These are phyloP conservation scores for Protea cynaroides DNA, from an alignment of 164 flowering plant species.

Conservation along the genomic window DNA sequence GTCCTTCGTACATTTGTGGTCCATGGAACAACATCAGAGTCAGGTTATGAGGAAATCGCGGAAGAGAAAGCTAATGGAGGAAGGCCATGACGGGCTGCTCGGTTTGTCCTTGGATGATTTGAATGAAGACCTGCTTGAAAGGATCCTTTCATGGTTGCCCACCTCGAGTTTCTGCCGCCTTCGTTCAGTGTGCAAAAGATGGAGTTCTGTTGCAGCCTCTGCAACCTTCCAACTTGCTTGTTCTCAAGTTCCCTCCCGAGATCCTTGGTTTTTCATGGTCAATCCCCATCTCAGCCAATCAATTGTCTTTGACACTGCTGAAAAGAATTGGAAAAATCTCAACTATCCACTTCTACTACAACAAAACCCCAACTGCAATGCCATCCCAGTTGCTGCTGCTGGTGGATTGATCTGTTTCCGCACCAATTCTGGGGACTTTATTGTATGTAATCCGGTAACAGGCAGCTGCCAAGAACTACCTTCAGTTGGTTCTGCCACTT, in stretches of 20 bases:
- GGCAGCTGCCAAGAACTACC: conserved; percentile 37
- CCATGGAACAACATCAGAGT: conserved; percentile 23
- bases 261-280: conserved; percentile 77
- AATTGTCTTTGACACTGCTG: conserved; percentile 50
- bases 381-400: conserved; percentile 59
- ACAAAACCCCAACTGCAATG: conserved; percentile 12
- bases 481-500: conserved; percentile 1
- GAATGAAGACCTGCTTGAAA: conserved; percentile 61
- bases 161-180: conserved; percentile 57
- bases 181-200: conserved; percentile 71
- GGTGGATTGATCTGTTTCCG: conserved; percentile 59
- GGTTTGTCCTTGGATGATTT: conserved; percentile 42
- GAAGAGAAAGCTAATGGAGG: conserved; percentile 29
- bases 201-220: conserved; percentile 59
- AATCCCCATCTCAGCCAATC: conserved; percentile 33
- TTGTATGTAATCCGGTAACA: conserved; percentile 50
- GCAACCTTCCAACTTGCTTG: conserved; percentile 52
- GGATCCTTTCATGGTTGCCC: conserved; percentile 69
- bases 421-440: conserved; percentile 25
- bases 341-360: conserved; percentile 24
- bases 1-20: conserved; percentile 5
- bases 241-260: conserved; percentile 43
- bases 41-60: not conserved
- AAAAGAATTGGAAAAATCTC: conserved; percentile 51
- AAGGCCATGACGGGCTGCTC: conserved; percentile 5